Base-by-base conservation (phyloP, 805 yeast species). In the Candida broadrunensis region DNA sequence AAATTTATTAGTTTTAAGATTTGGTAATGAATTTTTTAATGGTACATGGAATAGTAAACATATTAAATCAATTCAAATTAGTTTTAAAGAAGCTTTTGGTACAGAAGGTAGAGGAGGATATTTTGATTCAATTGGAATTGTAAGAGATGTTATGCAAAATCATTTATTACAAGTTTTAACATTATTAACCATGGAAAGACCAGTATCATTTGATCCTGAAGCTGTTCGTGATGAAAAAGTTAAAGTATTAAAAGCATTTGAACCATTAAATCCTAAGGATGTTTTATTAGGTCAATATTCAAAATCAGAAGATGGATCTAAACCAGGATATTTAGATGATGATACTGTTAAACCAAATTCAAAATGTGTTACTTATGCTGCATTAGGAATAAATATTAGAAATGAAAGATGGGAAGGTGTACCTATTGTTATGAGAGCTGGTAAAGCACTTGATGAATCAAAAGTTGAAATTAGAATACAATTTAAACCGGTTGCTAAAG, bases 61-160 rank as follows among this genome's bases (percentile, higher is more conserved):
- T 64, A 81, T 93, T 57, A 75, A 80, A 47, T 78, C 83, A 30
- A 82, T 93, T 47, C 97, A 91, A 72, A 81, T 93, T 51, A 78
- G 91, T 12, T 91, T 93, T 75, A 93, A 93, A 72, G 99, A 93
- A 71, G 88, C 93, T n/a, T 93, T 93, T 55, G 99, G 99, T 41
- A 93, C 99, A 31, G 97, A 93, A 69, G 99, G 99, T 42, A 81
- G 99, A 61, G 99, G 99, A 52, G 99, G 99, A 29, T 93, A 93
- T 72, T 93, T 93, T 58, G 98, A 93, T 67, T 73, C 76, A 41
- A 88, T 90, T 56, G 99, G 99, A 44, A 93, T 93, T 60, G 86
- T 93, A 52, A 81, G 99, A 65, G 99, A 93, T 60, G 98, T 93
- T 36, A 91, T 93, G 88, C 99, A 93, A 73, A 93, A 93, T 75